These are phyloP conservation scores for Osmanthus fragrans DNA, from an alignment of 257 asterid genomes.

Conservation along the genomic window DNA sequence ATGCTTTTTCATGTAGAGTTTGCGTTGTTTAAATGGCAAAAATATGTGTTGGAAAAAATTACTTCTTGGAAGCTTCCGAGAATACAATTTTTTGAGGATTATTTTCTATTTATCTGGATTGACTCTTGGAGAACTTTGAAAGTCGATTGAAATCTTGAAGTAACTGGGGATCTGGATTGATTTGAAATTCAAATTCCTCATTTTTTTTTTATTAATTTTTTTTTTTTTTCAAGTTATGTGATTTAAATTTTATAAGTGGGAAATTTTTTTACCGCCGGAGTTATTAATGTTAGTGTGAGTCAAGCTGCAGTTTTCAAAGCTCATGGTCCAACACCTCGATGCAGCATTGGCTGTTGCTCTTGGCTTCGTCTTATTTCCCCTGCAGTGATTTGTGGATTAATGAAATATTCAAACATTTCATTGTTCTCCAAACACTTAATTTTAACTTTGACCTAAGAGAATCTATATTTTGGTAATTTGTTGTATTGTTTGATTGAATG, in stretches of 20 bases:
- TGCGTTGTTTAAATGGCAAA: background rate
- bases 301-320: conserved; percentile 20
- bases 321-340: conserved; percentile 18
- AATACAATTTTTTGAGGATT: conserved; percentile 5
- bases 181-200: background rate
- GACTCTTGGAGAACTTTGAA: background rate
- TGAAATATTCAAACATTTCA: conserved; percentile 6
- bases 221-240: background rate
- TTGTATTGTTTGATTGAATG: background rate
- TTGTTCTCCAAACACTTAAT: background rate
- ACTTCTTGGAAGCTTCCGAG: background rate
- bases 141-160: background rate
- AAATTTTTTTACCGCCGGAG: conserved; percentile 3
- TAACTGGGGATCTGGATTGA: background rate
- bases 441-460: conserved; percentile 10
- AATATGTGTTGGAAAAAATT: background rate
- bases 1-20: conserved; percentile 3
- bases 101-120: conserved; percentile 10
- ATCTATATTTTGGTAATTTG: background rate
- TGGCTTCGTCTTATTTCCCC: background rate
- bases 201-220: background rate
- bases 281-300: conserved; percentile 5
- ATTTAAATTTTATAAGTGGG: conserved; percentile 1
- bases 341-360: background rate
- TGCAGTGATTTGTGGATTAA: background rate